These are phyloP conservation scores for Adansonia grandidieri DNA, from an alignment of 441 rosid genomes.

Conservation along the genomic window DNA sequence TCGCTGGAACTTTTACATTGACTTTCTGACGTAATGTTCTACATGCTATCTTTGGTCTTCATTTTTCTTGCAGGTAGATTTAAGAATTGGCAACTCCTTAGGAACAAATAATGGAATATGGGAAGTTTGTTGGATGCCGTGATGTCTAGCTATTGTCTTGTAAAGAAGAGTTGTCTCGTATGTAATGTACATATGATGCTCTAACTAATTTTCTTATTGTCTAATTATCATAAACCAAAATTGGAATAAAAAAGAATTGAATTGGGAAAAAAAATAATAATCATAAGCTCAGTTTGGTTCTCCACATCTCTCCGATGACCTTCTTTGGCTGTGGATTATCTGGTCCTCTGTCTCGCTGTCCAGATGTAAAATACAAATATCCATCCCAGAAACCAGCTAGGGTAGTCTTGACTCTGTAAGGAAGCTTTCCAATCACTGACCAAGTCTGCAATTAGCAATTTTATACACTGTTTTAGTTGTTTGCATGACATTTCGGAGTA, in stretches of 20 bases:
- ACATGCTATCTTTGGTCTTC: background rate
- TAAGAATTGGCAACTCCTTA: background rate
- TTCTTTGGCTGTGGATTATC: conserved; percentile 79
- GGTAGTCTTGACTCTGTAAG: conserved; percentile 77
- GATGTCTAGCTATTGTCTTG: background rate
- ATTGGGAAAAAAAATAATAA: background rate
- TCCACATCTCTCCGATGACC: conserved; percentile 82
- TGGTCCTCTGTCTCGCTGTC: conserved; percentile 88
- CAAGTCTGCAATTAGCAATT: conserved; percentile 58
- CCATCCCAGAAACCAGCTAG: conserved; percentile 78
- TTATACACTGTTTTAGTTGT: background rate
- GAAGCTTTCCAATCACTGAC: conserved; percentile 86
- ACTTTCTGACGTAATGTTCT: background rate
- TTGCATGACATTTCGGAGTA: conserved; percentile 9
- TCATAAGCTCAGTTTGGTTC: conserved; percentile 69
- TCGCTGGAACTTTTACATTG: background rate
- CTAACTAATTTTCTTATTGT: background rate
- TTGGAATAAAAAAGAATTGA: too few relatives aligned
- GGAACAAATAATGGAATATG: background rate
- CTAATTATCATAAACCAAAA: conserved; percentile 1
- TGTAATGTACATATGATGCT: background rate
- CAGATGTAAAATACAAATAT: conserved; percentile 83
- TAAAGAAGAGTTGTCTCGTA: conserved; percentile 1
- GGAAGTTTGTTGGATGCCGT: conserved; percentile 15
- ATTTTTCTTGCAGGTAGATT: conserved; percentile 22